Evolutionary conservation across 108 stramenopile genomes (phyloP).

Genomic region (Cyclotella kingstonii): DNA sequence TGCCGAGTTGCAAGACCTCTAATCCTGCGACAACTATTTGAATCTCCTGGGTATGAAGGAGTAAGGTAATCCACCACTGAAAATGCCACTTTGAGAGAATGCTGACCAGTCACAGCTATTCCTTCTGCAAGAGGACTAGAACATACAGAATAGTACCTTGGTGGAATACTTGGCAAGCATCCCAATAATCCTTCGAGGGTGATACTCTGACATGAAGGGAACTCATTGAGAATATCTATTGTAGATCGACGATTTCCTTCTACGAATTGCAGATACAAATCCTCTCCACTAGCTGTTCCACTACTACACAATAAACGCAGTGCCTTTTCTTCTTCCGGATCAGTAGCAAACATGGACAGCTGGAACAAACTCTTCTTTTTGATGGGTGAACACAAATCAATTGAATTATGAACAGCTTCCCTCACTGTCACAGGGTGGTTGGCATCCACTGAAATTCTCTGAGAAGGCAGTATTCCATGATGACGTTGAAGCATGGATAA

Average conservation of each 20-base stretch:
- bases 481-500: slow-evolving; percentile 51
- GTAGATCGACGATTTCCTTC: slow-evolving; percentile 72
- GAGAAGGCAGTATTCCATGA: slow-evolving; percentile 58
- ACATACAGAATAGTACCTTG: slow-evolving; percentile 91
- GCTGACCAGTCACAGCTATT: slow-evolving; percentile 5
- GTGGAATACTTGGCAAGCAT: slow-evolving; percentile 71
- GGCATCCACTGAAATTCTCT: slow-evolving; percentile 63
- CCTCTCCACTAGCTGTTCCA: slow-evolving; percentile 19
- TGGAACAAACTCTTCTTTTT: slow-evolving; percentile 66
- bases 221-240: slow-evolving; percentile 80
- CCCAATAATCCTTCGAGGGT: slow-evolving; percentile 69
- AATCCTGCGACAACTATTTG: slow-evolving; percentile 53
- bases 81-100: slow-evolving; percentile 75
- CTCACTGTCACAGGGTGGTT: slow-evolving; percentile 55
- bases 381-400: slow-evolving; percentile 76
- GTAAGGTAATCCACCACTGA: slow-evolving; percentile 90
- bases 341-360: slow-evolving; percentile 63
- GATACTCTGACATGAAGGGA: slow-evolving; percentile 81
- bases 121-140: slow-evolving; percentile 78
- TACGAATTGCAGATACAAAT: slow-evolving; percentile 54
- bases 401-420: slow-evolving; percentile 49
- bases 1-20: slow-evolving; percentile 78
- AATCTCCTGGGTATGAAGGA: slow-evolving; percentile 34
- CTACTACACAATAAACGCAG: slow-evolving; percentile 62
- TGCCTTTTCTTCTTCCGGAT: slow-evolving; percentile 51